Percentiles rank a stretch among this genome's conserved stretches.
These are phyloP conservation scores for Leishmania amazonensis DNA, from an alignment of 208 protist genomes.

Conservation along the genomic window DNA sequence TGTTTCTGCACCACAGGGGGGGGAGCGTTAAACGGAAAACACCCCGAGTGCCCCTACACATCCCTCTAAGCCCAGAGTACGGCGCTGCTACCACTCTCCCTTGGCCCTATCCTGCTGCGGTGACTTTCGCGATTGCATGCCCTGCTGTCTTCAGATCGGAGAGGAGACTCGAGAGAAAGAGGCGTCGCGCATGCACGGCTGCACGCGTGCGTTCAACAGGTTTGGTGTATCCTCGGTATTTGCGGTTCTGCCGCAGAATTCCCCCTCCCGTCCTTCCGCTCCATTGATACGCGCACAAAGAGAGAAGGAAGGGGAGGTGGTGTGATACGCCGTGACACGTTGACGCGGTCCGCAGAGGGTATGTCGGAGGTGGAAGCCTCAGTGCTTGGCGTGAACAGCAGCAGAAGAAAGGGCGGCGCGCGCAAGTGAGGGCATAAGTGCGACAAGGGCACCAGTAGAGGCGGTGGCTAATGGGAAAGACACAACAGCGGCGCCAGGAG, in stretches of 20 bases:
- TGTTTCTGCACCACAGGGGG: neutral
- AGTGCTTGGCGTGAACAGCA: neutral
- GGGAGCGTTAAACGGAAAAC: neutral
- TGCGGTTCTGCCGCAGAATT: neutral
- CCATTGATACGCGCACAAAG: neutral
- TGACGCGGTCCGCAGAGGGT: neutral
- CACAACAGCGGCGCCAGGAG: neutral
- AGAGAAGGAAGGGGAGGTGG: neutral
- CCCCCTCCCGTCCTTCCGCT: neutral
- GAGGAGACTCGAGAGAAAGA: neutral
- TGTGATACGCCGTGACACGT: neutral
- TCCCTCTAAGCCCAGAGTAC: too few relatives aligned
- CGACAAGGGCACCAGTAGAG: neutral
- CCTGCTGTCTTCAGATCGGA: neutral
- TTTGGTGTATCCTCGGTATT: neutral
- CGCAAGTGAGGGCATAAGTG: too few relatives aligned
- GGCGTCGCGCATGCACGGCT: neutral
- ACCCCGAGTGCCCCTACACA: neutral
- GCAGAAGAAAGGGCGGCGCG: neutral
- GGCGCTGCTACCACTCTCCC: neutral
- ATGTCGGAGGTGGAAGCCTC: neutral
- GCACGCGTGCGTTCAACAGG: neutral
- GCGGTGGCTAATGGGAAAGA: neutral
- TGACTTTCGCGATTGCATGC: neutral
- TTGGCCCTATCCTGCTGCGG: neutral